Evolutionary conservation across 2,329 filamentous ascomycete species (phyloP).

Genomic region (Ophiostoma piceae): DNA sequence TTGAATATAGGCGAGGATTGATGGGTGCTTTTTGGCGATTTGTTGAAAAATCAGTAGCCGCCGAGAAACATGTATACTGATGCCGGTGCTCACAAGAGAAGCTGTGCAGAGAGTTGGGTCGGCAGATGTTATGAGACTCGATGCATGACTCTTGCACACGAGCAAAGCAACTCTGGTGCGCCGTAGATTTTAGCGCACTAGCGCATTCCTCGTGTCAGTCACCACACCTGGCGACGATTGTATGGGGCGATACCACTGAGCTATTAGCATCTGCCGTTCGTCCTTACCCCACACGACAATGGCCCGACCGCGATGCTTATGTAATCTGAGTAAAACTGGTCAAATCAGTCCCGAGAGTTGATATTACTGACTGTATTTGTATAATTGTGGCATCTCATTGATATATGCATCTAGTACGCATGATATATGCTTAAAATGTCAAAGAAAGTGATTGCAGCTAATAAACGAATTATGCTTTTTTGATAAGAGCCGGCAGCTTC

Average conservation of each 20-base stretch:
- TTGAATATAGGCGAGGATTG: background rate
- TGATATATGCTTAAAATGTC: too few relatives aligned
- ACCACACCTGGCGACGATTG: background rate
- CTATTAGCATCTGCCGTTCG: background rate
- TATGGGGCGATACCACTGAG: background rate
- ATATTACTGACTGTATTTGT: background rate
- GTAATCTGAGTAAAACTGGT: background rate
- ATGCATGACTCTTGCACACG: background rate
- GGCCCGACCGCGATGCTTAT: background rate
- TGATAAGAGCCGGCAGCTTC: background rate
- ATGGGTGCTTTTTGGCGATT: too few relatives aligned
- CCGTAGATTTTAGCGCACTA: constrained; percentile 13
- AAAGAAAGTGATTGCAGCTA: too few relatives aligned
- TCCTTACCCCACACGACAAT: constrained; percentile 6
- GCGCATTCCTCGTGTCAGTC: background rate
- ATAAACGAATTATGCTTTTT: background rate
- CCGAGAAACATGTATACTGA: background rate
- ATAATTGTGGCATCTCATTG: too few relatives aligned
- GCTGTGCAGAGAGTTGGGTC: background rate
- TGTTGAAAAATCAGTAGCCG: background rate
- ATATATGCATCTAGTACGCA: too few relatives aligned
- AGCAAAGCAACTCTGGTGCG: background rate
- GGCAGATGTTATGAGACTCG: background rate
- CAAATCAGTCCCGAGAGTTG: background rate
- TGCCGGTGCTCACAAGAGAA: background rate